A percentile compares a stretch with the other conserved stretches of the same genome.
phyloP scores from a whole-genome alignment of 148 eudicot species.

The Drosera capensis region DNA sequence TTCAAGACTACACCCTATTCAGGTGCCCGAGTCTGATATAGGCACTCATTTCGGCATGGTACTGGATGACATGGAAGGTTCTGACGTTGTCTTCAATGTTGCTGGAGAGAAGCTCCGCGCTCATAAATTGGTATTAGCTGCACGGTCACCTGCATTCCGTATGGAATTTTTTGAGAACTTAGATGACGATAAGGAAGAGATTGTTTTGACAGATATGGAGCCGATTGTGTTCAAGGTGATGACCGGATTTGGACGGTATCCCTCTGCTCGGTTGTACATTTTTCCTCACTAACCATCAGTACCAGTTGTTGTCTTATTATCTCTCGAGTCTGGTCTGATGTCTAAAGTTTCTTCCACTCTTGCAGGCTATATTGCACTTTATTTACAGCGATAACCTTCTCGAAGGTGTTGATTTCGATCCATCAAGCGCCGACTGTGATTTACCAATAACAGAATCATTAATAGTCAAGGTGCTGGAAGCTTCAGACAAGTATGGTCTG shows the following conservation, averaged over 20 bases:
- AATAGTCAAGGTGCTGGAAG: constrained; percentile 14
- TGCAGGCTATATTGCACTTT: constrained; percentile 20
- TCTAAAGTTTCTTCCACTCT: background rate
- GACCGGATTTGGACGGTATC: background rate
- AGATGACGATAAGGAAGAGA: constrained; percentile 5
- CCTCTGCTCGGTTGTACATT: background rate
- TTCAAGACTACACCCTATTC: constrained; percentile 23
- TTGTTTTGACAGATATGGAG: constrained; percentile 16
- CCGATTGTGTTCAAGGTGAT: constrained; percentile 21
- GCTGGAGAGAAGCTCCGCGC: constrained; percentile 15
- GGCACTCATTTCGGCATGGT: constrained; percentile 26
- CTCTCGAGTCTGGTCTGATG: background rate
- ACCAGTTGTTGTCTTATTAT: background rate
- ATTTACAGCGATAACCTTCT: constrained; percentile 17
- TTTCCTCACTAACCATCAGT: background rate
- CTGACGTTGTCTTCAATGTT: constrained; percentile 18
- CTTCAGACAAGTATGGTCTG: constrained; percentile 17
- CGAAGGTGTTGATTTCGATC: constrained; percentile 10
- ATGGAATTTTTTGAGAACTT: constrained; percentile 8
- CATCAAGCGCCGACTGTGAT: constrained; percentile 6
- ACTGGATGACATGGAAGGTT: constrained; percentile 17
- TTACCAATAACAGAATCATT: constrained; percentile 10
- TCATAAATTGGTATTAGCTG: constrained; percentile 16
- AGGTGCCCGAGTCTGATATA: constrained; percentile 23
- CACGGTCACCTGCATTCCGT: constrained; percentile 19